A percentile compares a stretch with the other conserved stretches of the same genome.
Conservation (phyloP, 805 yeast species). For the Clavispora phyllophila region DNA sequence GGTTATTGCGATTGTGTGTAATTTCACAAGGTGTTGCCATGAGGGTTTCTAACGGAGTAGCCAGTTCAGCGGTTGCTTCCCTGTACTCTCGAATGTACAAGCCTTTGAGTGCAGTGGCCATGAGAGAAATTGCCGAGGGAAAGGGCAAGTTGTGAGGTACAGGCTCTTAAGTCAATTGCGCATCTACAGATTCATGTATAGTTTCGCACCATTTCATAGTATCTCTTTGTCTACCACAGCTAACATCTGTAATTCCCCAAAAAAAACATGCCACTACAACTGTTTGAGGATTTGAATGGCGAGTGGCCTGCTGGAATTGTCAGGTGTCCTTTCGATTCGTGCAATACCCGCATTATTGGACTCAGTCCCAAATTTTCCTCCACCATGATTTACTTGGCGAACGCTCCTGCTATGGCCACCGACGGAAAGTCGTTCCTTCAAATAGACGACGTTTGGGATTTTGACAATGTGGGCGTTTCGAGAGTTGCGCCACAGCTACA, state of each 20-base stretch:
- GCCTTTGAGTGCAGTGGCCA: slow-evolving; percentile 26
- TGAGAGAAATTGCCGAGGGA: slow-evolving; percentile 6
- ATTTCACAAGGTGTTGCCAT: slow-evolving; percentile 61
- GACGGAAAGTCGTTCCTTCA: slow-evolving; percentile 29
- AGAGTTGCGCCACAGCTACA: slow-evolving; percentile 28
- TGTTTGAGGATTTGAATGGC: slow-evolving; percentile 4
- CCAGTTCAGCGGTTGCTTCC: slow-evolving; percentile 48
- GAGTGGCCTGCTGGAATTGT: slow-evolving; percentile 8
- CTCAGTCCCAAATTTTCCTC: slow-evolving; percentile 9
- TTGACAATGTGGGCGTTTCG: slow-evolving; percentile 76
- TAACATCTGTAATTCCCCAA: background rate
- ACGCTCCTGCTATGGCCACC: slow-evolving; percentile 28
- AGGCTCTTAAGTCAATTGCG: background rate
- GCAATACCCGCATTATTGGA: slow-evolving; percentile 23
- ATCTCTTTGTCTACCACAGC: background rate
- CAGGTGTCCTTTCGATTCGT: slow-evolving; percentile 22
- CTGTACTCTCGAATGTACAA: slow-evolving; percentile 33
- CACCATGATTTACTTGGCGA: slow-evolving; percentile 9
- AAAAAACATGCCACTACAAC: slow-evolving; percentile 1
- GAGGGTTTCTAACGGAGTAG: slow-evolving; percentile 47
- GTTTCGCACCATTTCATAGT: background rate
- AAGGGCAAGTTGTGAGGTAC: background rate
- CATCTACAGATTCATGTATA: background rate
- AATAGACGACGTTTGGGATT: slow-evolving; percentile 66
- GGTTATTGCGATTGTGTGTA: slow-evolving; percentile 49